Base-by-base conservation (phyloP, 2,329 filamentous ascomycete genomes). In the Talaromyces rugulosus region DNA sequence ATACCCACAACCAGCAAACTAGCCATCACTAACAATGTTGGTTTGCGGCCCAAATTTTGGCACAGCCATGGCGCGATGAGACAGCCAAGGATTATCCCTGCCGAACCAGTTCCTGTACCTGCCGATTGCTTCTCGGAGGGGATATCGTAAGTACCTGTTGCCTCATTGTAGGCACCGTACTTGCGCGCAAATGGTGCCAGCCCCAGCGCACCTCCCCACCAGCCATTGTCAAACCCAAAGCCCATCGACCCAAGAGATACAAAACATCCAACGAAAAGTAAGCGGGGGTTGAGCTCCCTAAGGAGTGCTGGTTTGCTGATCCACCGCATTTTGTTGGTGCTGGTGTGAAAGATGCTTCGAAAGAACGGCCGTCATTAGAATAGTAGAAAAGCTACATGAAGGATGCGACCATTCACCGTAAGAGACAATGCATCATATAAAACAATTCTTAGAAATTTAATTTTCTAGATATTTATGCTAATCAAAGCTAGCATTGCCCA, bases 191-290 rank as follows among this genome's bases (percentile, higher is more conserved):
- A 56, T 23, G 36, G n/a, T n/a, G 33, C 18, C 6, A 56, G 6
- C 4, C 54, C 54, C 18, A 56, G 23, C 11, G 33, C 36, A 40
- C 33, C 36, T 44, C 33, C 16, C 54, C 36, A 56, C 54, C 36
- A 56, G 34, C 33, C 36, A 28, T 40, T 56, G 23, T 56, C 54
- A 36, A 56, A 56, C 12, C 54, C 54, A 27, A 44, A 44, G 11
- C 40, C 40, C 54, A 56, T 56, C 28, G 54, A 56, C n/a, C 54
- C 54, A 56, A 56, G 40, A 33, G 54, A 56, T 4, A 56, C 54
- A 31, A 56, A 56, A 14, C 36, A 36, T 12, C 40, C 36, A 14
- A 56, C 40, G 8, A 40, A 27, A 27, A 56, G 54, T 27, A 56
- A 11, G 4, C 54, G 54, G 6, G 28, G 54, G 11, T 33, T 56